Conservation (phyloP, 2,329 filamentous ascomycete species). For the Aspergillus sp. region DNA sequence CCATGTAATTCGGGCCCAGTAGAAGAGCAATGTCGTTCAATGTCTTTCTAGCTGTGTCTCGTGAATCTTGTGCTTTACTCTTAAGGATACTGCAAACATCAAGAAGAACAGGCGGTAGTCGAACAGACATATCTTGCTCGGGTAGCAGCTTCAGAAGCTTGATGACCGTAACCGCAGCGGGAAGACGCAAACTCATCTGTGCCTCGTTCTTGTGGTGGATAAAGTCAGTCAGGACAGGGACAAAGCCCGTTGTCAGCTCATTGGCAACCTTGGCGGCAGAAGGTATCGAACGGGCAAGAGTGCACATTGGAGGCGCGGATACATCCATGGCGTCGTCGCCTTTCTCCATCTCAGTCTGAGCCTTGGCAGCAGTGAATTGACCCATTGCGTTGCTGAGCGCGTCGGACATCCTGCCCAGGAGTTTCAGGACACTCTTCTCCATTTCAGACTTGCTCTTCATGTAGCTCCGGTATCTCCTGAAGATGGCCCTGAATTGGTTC, state of each 20-base stretch:
- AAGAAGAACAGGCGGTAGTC: constrained; percentile 80
- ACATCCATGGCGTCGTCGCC: constrained; percentile 36
- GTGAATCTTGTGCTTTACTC: constrained; percentile 83
- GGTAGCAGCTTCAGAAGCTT: constrained; percentile 85
- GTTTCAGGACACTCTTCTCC: constrained; percentile 82
- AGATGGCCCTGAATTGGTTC: constrained; percentile 83
- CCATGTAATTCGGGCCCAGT: constrained; percentile 80
- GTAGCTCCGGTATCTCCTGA: constrained; percentile 83
- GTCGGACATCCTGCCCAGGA: constrained; percentile 82
- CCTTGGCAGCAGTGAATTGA: constrained; percentile 29
- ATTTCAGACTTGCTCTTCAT: constrained; percentile 78
- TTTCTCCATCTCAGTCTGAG: constrained; percentile 22
- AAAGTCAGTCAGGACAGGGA: constrained; percentile 80
- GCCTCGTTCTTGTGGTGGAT: constrained; percentile 94
- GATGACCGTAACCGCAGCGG: constrained; percentile 84
- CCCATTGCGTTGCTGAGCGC: constrained; percentile 64
- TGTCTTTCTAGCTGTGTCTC: constrained; percentile 89
- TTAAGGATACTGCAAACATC: constrained; percentile 92
- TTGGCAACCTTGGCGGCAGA: constrained; percentile 67
- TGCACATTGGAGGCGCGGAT: constrained; percentile 38
- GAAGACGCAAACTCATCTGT: constrained; percentile 89
- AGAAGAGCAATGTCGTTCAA: constrained; percentile 80
- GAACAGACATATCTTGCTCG: constrained; percentile 69
- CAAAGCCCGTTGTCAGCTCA: constrained; percentile 74
- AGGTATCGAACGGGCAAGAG: constrained; percentile 69